Base-by-base conservation (phyloP, 2,329 filamentous ascomycete species). In the Nothophaeocryptopus gaeumannii region DNA sequence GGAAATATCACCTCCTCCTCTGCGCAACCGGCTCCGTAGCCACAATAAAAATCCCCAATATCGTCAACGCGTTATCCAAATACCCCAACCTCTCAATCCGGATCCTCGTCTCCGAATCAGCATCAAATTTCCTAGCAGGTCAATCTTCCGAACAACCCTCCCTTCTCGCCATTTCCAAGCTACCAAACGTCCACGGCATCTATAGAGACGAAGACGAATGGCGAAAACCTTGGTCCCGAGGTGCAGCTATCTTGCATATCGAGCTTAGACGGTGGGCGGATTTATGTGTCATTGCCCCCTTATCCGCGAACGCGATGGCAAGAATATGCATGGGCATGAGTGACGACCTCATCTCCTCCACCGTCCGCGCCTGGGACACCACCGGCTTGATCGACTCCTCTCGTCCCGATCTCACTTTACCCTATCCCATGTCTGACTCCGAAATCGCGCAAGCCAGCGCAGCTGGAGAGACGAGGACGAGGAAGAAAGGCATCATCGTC, bases 151-250 rank as follows among this genome's bases (percentile, higher is more conserved):
- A 96, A 68, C 89, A 96, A 67, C 89, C 91, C 0, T 74, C 78
- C 0, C 67, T 93, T 2, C 70, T 75, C 0, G 70, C 78, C 0
- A 72, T 96, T 4, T 70, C 74, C 10, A 61, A 70, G 2, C 70
- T 88, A 5, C 81, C 83, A 2, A 85, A 86, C 56, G 87, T 97
- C 5, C 89, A 95, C 37, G 88, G 78, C 14, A 78, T 96, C 40
- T 91, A 96, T 70, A 75, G 78, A 8, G 89, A 97, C 65, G 80
- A 82, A n/a, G 88, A 91, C 57, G 93, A 97, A 70, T 96, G 91
- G 90, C 74, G 76, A 10, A 74, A 77, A 37, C 82, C 88, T 0
- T 97, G 92, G 92, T 80, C 77, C 15, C 79, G 91, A 2, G 88
- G 86, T 3, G 81, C 81, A n/a, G 77, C 78, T 2, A 95, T 99